Conservation (phyloP, 2,329 filamentous ascomycete genomes). For the Colletotrichum siamense region DNA sequence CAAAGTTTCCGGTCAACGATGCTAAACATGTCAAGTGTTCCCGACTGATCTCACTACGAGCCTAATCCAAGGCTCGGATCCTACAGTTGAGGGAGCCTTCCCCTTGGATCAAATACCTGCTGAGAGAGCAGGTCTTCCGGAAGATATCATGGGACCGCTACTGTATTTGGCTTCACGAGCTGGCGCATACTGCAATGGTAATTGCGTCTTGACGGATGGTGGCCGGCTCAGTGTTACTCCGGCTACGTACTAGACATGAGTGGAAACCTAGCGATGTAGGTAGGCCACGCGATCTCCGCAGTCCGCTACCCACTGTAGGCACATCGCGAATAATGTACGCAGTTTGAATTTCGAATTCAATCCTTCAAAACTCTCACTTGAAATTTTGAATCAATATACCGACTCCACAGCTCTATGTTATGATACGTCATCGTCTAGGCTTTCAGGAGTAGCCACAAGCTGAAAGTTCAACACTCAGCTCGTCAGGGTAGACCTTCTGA, state of each 20-base stretch:
- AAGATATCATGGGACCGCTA: not conserved
- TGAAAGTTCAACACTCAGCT: not conserved
- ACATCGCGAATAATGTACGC: too few relatives aligned
- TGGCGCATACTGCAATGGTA: not conserved
- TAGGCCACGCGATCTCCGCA: not conserved
- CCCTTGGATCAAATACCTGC: not conserved
- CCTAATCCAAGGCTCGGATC: not conserved
- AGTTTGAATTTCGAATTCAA: too few relatives aligned
- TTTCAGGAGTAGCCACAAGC: not conserved
- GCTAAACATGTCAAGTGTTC: not conserved
- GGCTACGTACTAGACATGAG: not conserved
- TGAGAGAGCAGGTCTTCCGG: not conserved
- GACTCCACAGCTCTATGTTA: not conserved
- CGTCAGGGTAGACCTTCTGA: not conserved
- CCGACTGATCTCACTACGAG: not conserved
- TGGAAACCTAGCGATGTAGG: not conserved
- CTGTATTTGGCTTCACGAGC: not conserved
- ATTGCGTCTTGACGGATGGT: not conserved
- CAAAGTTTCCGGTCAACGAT: too few relatives aligned
- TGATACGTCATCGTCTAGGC: too few relatives aligned
- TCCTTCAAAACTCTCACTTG: accelerated
- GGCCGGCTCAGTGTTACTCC: not conserved
- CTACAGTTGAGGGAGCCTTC: not conserved
- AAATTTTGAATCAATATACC: not conserved
- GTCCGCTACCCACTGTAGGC: too few relatives aligned